Evolutionary conservation across 371 early-diverging fungal genomes (phyloP).

Genomic region (Mortierella sp.): DNA sequence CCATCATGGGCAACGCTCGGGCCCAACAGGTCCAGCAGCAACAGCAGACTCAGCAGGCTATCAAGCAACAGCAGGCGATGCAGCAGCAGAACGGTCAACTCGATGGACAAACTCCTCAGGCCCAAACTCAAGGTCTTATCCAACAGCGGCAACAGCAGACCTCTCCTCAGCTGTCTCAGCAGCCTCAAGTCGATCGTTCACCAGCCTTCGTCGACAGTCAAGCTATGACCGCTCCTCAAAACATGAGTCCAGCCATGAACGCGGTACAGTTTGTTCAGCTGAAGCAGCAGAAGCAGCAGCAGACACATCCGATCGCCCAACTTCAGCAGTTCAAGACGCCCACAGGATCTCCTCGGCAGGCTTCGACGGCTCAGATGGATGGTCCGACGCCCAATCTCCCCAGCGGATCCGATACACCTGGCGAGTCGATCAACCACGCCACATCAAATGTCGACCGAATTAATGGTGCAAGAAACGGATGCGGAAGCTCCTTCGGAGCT

Average conservation of each 20-base stretch:
- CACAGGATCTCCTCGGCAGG: slow-evolving; percentile 52
- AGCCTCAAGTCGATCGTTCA: slow-evolving; percentile 23
- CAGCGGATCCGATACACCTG: slow-evolving; percentile 53
- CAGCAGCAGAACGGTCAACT: slow-evolving; percentile 42
- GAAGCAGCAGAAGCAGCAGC: slow-evolving; percentile 49
- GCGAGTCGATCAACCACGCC: slow-evolving; percentile 32
- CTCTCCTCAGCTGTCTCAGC: slow-evolving; percentile 40
- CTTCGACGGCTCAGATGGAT: slow-evolving; percentile 53
- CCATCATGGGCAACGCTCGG: slow-evolving; percentile 51
- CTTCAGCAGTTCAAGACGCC: slow-evolving; percentile 56
- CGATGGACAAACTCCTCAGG: slow-evolving; percentile 35
- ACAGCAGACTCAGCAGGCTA: slow-evolving; percentile 19
- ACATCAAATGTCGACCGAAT: slow-evolving; percentile 22
- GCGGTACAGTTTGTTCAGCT: slow-evolving; percentile 37
- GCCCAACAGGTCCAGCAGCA: slow-evolving; percentile 40
- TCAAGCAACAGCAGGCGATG: slow-evolving; percentile 22
- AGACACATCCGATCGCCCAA: slow-evolving; percentile 37
- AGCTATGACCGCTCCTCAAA: too few species aligned
- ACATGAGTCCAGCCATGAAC: slow-evolving; percentile 12
- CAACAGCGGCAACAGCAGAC: slow-evolving; percentile 37
- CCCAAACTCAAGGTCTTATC: slow-evolving; percentile 13
- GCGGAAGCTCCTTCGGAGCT: slow-evolving; percentile 41
- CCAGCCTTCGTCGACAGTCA: slow-evolving; percentile 3
- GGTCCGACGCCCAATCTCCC: slow-evolving; percentile 48
- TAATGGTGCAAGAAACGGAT: slow-evolving; percentile 38